Evolutionary conservation across 371 early-diverging fungal species (phyloP).

Genomic region (Mortierella sp.): DNA sequence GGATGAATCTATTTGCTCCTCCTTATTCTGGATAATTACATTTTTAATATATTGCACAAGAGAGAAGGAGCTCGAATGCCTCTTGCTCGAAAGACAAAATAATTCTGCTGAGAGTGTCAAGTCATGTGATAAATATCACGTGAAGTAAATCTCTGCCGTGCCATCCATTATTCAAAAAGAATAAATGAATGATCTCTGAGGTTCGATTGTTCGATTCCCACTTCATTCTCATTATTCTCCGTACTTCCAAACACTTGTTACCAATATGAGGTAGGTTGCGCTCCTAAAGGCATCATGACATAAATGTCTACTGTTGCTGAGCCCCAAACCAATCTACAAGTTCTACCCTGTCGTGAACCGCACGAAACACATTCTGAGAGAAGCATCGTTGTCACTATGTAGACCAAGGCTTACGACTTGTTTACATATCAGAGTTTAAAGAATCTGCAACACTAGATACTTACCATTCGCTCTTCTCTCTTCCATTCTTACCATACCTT

Average conservation of each 20-base stretch:
- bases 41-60: conserved; percentile 44
- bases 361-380: neutral
- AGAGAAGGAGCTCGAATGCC: conserved; percentile 35
- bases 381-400: neutral
- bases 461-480: neutral
- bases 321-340: neutral
- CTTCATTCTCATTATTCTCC: neutral
- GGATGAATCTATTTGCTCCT: conserved; percentile 20
- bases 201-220: neutral
- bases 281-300: neutral
- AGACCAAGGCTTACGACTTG: neutral
- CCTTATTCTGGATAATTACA: conserved; percentile 21
- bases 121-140: conserved; percentile 2
- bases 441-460: neutral
- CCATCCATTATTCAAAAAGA: neutral
- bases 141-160: neutral
- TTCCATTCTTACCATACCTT: neutral
- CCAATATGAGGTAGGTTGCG: conserved; percentile 1
- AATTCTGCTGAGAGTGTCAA: neutral
- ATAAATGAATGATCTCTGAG: conserved; percentile 1
- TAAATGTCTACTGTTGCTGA: neutral
- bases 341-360: neutral
- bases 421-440: neutral
- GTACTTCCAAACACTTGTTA: neutral
- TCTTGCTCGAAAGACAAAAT: neutral